These are phyloP conservation scores for Boletellus ananiceps DNA, from an alignment of 768 basidiomycete genomes.

Conservation along the genomic window DNA sequence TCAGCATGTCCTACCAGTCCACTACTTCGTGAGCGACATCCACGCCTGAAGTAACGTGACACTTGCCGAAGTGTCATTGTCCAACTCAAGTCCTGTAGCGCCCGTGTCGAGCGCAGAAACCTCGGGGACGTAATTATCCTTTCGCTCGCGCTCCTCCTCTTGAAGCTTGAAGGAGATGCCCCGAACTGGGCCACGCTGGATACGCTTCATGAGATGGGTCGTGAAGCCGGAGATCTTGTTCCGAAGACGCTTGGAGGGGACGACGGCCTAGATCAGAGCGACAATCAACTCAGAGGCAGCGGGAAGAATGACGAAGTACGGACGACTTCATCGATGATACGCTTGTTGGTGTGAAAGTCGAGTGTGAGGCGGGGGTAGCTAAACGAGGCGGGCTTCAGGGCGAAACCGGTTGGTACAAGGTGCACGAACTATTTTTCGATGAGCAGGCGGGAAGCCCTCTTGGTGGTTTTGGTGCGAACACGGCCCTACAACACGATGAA, in stretches of 20 bases:
- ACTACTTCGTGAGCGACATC: background rate
- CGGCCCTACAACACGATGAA: constrained; percentile 64
- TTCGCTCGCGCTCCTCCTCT: constrained; percentile 98
- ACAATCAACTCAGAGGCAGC: background rate
- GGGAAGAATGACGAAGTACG: constrained; percentile 29
- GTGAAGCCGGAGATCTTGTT: constrained; percentile 99
- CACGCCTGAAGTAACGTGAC: background rate
- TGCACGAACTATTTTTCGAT: constrained; percentile 95
- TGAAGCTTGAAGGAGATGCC: constrained; percentile 99
- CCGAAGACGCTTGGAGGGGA: constrained; percentile 97
- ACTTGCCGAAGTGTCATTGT: constrained; percentile 89
- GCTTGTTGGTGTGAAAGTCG: constrained; percentile 99
- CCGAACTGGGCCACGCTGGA: constrained; percentile 95
- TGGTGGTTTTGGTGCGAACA: constrained; percentile 99
- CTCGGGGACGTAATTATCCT: constrained; percentile 99
- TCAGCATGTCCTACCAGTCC: constrained; percentile 69
- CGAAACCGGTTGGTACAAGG: background rate
- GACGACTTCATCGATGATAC: constrained; percentile 96
- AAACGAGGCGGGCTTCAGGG: constrained; percentile 1
- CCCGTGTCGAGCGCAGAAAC: constrained; percentile 90
- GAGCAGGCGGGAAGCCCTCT: constrained; percentile 97
- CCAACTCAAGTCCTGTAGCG: constrained; percentile 74
- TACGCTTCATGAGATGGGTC: constrained; percentile 99
- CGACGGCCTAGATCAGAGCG: constrained; percentile 56
- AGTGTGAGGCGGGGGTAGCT: constrained; percentile 99